Base-by-base conservation (phyloP, 179 eudicot species). In the Actinidia arguta region DNA sequence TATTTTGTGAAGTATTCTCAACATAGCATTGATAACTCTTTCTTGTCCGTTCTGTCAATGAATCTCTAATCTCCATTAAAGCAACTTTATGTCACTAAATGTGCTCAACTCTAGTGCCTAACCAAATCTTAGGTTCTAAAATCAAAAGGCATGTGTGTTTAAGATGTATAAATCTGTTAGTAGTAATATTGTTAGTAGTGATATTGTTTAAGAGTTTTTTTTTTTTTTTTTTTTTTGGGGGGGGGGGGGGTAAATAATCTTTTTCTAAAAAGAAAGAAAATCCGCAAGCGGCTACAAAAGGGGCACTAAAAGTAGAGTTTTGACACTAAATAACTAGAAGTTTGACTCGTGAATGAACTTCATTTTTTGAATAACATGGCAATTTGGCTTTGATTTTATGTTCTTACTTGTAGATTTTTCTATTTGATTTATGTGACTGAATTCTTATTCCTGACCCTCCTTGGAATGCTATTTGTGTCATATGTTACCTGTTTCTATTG, bases 401-500 rank as follows among this genome's bases (percentile, higher is more conserved):
- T 7, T 22, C 4, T 22, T 0, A 4, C 39, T 25, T 25, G 31
- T 10, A 16, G 20, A 58, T 58, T 14, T 66, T 13, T 3, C 31
- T 31, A 31, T 10, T 67, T 31, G 72, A 62, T 67, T 27, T 67
- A 44, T 36, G 12, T 27, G 18, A 7, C 39, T 67, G 46, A 67
- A 10, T 3, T 66, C 46, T 46, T 18, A 27, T 66, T 31, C 16
- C 17, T 12, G 47, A 67, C 46, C 47, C 36, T 46, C 47, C 47
- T 67, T 24, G 44, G 47, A 67, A 59, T 59, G 67, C 69, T 75
- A 54, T 58, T 62, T 31, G 72, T 78, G 83, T 51, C 86, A 90
- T 91, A 85, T 80, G 79, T 87, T 31, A 56, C 90, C 92, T 70
- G 83, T 83, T 85, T 79, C 88, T 39, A 66, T 63, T 54, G 92